Evolutionary conservation across 2,329 filamentous ascomycete genomes (phyloP).

Genomic region (Aspergillus sp.): DNA sequence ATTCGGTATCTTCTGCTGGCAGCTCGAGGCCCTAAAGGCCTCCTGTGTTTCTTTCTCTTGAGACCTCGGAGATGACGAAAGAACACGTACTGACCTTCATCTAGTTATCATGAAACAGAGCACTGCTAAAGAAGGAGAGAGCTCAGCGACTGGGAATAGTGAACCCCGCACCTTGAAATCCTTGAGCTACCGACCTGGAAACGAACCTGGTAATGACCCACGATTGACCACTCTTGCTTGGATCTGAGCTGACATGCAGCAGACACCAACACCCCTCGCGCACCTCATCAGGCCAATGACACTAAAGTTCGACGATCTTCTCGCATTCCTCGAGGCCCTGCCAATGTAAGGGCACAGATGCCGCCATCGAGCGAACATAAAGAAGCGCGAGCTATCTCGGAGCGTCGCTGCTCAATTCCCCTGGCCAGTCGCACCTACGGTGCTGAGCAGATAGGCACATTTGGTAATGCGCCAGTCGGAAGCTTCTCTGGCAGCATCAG

Average conservation of each 20-base stretch:
- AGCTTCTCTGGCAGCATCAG: slow-evolving; percentile 3
- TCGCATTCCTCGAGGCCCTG: slow-evolving; percentile 5
- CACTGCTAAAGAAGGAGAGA: neutral
- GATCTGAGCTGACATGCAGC: neutral
- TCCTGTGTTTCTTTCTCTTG: neutral
- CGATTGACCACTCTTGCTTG: neutral
- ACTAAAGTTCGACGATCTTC: neutral
- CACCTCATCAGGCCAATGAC: neutral
- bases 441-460: neutral
- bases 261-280: neutral
- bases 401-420: slow-evolving; percentile 17
- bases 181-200: neutral
- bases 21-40: neutral
- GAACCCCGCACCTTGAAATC: neutral
- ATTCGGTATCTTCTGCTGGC: neutral
- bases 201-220: neutral
- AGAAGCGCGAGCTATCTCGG: slow-evolving; percentile 6
- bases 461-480: slow-evolving; percentile 1
- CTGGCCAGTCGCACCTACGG: slow-evolving; percentile 11
- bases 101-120: neutral
- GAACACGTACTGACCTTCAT: neutral
- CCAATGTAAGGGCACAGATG: slow-evolving; percentile 1
- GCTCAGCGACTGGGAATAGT: neutral
- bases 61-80: neutral
- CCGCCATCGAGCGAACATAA: slow-evolving; percentile 11